Conservation (phyloP, 2,329 filamentous ascomycete species). For the Emergomyces pasteurianus region DNA sequence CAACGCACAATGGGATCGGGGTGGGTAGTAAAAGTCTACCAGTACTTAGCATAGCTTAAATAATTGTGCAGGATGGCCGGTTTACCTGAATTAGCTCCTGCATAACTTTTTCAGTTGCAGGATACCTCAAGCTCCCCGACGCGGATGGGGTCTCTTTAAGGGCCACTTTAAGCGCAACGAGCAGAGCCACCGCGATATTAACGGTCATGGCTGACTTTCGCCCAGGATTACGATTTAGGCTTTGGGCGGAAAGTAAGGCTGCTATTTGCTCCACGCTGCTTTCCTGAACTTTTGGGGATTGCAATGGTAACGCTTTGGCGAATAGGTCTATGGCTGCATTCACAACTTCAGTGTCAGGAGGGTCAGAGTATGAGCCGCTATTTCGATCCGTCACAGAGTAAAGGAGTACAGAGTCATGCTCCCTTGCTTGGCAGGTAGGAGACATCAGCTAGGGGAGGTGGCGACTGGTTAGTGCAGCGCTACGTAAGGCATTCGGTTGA, state of each 20-base stretch:
- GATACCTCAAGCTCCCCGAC: slow-evolving; percentile 59
- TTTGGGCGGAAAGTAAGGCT: slow-evolving; percentile 71
- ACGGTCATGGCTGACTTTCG: slow-evolving; percentile 83
- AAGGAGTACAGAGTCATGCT: slow-evolving; percentile 76
- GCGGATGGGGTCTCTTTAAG: slow-evolving; percentile 66
- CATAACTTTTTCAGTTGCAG: slow-evolving; percentile 62
- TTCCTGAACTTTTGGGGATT: slow-evolving; percentile 84
- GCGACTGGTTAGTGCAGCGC: slow-evolving; percentile 12
- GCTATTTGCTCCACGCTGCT: slow-evolving; percentile 90
- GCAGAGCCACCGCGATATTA: slow-evolving; percentile 72
- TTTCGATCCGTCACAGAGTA: slow-evolving; percentile 48
- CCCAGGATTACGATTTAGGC: slow-evolving; percentile 72
- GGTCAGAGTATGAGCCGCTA: slow-evolving; percentile 49
- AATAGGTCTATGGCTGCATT: slow-evolving; percentile 92
- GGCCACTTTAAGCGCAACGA: slow-evolving; percentile 70
- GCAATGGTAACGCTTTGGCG: slow-evolving; percentile 78
- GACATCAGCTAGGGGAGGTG: slow-evolving; percentile 26
- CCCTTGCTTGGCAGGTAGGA: slow-evolving; percentile 70
- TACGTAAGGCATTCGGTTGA: background rate
- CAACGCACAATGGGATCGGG: slow-evolving; percentile 76
- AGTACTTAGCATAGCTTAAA: slow-evolving; percentile 15
- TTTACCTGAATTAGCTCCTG: slow-evolving; percentile 65
- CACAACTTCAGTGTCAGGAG: slow-evolving; percentile 82
- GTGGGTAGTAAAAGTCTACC: slow-evolving; percentile 60
- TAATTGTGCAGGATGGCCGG: background rate